phyloP scores from a whole-genome alignment of 2,329 filamentous ascomycete species.

The Hypoxylon sp. region DNA sequence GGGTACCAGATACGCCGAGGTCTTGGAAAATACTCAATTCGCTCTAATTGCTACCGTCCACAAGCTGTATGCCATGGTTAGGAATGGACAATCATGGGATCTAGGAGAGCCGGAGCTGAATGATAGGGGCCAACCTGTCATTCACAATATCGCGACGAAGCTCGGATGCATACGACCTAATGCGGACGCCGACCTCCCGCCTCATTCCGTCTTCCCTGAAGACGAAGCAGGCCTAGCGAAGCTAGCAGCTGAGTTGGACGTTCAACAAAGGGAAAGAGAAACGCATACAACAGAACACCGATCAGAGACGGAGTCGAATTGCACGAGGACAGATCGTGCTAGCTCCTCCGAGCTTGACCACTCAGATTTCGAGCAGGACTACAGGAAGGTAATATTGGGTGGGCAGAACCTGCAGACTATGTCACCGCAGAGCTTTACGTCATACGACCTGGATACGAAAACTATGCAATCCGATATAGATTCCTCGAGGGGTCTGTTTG shows the following conservation, averaged over 20 bases:
- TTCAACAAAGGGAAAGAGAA: constrained; percentile 60
- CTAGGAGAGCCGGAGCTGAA: constrained; percentile 75
- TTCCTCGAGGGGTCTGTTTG: constrained; percentile 48
- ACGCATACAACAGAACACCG: constrained; percentile 53
- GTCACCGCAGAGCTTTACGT: constrained; percentile 68
- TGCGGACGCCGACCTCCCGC: constrained; percentile 71
- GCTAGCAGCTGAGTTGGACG: constrained; percentile 69
- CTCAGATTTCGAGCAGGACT: constrained; percentile 70
- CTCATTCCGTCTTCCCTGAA: constrained; percentile 73
- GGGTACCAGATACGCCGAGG: constrained; percentile 70
- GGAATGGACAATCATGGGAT: constrained; percentile 71
- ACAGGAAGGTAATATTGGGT: constrained; percentile 65
- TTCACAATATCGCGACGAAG: constrained; percentile 75
- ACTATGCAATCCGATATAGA: constrained; percentile 51
- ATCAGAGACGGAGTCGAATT: constrained; percentile 57
- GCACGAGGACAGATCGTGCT: constrained; percentile 62
- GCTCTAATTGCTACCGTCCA: constrained; percentile 75
- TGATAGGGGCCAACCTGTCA: constrained; percentile 73
- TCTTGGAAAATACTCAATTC: constrained; percentile 76
- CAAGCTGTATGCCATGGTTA: constrained; percentile 76
- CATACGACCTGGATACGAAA: constrained; percentile 60
- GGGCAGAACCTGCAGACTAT: constrained; percentile 63
- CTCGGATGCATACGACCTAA: constrained; percentile 75
- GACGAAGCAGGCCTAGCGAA: constrained; percentile 71
- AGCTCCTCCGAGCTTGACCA: constrained; percentile 70